phyloP scores from a whole-genome alignment of 495 filamentous ascomycete genomes.

The Xylaria longipes region DNA sequence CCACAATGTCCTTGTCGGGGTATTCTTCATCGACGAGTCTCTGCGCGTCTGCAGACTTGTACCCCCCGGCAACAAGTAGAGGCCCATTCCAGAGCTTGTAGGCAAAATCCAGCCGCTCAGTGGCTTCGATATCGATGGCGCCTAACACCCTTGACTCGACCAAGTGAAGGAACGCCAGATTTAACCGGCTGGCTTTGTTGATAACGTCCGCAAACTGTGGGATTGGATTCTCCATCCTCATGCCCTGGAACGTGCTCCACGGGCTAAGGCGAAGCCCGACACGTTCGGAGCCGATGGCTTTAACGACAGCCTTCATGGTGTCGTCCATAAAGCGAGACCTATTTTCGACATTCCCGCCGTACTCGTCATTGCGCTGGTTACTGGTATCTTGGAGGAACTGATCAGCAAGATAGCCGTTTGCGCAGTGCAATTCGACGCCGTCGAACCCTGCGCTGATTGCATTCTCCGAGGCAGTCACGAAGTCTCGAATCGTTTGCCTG shows the following conservation, averaged over 20 bases:
- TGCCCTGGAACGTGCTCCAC: conserved; percentile 66
- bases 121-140: background rate
- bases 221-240: conserved; percentile 57
- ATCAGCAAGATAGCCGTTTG: conserved; percentile 76
- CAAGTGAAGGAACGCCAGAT: conserved; percentile 68
- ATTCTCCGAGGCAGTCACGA: conserved; percentile 61
- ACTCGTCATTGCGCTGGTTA: conserved; percentile 69
- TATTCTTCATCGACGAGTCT: conserved; percentile 58
- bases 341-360: conserved; percentile 72
- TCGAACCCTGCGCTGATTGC: conserved; percentile 73
- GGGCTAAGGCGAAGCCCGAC: conserved; percentile 68
- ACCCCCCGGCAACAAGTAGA: conserved; percentile 39
- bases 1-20: conserved; percentile 52
- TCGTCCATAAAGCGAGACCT: conserved; percentile 66
- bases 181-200: conserved; percentile 52
- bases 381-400: conserved; percentile 69
- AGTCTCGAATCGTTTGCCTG: conserved; percentile 53
- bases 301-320: conserved; percentile 60
- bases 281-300: conserved; percentile 66
- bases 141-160: conserved; percentile 54
- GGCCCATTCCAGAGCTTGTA: conserved; percentile 36
- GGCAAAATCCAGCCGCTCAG: conserved; percentile 32
- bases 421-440: conserved; percentile 75
- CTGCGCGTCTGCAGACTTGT: conserved; percentile 38
- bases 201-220: conserved; percentile 65